Base-by-base conservation (phyloP, 441 rosid genomes). In the Pelargonium fulgidum region DNA sequence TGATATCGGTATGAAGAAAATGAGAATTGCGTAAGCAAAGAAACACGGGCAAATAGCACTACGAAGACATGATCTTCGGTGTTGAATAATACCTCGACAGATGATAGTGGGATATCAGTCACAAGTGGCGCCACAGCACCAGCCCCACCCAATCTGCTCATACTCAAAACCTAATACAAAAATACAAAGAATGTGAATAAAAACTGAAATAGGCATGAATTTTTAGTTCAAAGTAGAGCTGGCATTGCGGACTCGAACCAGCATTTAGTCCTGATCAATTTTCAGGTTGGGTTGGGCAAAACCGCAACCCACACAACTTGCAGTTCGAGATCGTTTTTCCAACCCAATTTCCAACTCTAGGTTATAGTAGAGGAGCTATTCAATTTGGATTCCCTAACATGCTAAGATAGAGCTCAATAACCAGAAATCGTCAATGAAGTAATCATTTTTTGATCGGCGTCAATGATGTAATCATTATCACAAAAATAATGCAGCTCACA, bases 111-210 rank as follows among this genome's bases (percentile, higher is more conserved):
- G 73, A 89, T 83, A 75, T 92, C 96, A 13, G 96, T 87, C 68
- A 95, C 98, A 66, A 95, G 97, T 73, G 97, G 98, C 61, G 97
- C 99, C 71, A 95, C 99, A 0, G 99, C 99, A 64, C 97, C 97
- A 68, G 99, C 93, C 70, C 85, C 98, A 11, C 99, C 99, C 84
- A 92, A 79, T 79, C 97, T 86, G 80, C 99, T 92, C 96, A 95
- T 95, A 86, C 98, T 95, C 72, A 90, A 81, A 71, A 95, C 98
- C 99, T 95, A 84, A 71, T 76, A 20, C 78, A 73, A 75, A 74
- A 70, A 79, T 81, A 19, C 65, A 68, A 70, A 56, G 33, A 67
- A 52, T 48, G 54, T 41, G 14, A 58, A 66, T 64, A 45, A 58
- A 14, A 33, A 5, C 39, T 33, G 50, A 9, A 68, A 41, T 48